Evolutionary conservation across 345 rosid genomes (phyloP), one percentile per base, ranked within the genome.

Genomic region (Hibiscus trionum): DNA sequence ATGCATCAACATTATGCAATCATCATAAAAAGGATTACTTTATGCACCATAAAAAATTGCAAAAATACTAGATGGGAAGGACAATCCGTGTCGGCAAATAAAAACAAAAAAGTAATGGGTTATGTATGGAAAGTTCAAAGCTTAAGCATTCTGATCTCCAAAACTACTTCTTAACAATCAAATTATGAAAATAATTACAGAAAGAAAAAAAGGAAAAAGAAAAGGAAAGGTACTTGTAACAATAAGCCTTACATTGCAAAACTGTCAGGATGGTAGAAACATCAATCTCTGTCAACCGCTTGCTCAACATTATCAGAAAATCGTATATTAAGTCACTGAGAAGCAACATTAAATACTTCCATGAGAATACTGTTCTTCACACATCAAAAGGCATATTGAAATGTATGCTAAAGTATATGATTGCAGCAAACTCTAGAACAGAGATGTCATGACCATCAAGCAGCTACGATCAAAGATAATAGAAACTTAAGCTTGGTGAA

Each of bases 281-380:
- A 78, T 88, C 97, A 79, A 84, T 84, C 86, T 90, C 96, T 24
- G 83, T 81, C 77, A 94, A 75, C 37, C 82, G 83, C 82, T 88
- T 83, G 83, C 93, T 84, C 93, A 90, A 62, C 77, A 76, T 83
- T 84, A 79, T 79, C 72, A 95, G 79, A 73, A 92, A 90, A 84
- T 95, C 96, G 70, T 89, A 89, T 64, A 92, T 89, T 81, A 95
- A 80, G 80, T 92, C 97, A 84, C 99, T 95, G 97, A 71, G 80
- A 82, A 62, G 70, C 37, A 70, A 69, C 6, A 64, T 24, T 9
- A 75, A 62, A 37, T 24, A 44, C 2, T 5, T 24, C 44, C n/a
- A 9, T 69, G 17, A 69, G 62, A 52, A 66, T 29, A 31, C 44
- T 44, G 11, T 21, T 24, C 53, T 64, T 19, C 37, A 69, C 9